Base-by-base conservation (phyloP, 768 basidiomycete genomes). In the Asterophora lycoperdoides region DNA sequence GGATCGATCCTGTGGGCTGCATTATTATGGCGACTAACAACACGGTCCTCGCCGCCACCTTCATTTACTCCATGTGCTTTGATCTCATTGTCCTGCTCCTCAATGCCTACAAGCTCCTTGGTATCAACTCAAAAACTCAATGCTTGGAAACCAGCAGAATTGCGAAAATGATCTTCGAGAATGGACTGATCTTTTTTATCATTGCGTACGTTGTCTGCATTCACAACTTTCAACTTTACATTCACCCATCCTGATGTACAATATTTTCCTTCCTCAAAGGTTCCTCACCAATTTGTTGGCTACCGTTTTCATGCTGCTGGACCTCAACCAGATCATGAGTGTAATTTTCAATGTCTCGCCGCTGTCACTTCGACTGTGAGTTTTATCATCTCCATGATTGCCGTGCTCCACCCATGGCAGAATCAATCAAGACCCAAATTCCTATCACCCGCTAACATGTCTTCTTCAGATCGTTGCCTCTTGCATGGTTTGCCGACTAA, bases 21-120 rank as follows among this genome's bases (percentile, higher is more conserved):
- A 67, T 69, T 1, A 84, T 88, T 48, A 69, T 72, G 1, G 58
- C 75, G 26, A 83, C 84, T 6, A 77, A 83, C 60, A 87, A 79
- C 61, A 79, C 62, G 8, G 65, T 86, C 44, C 74, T 87, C 28
- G 81, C 83, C 4, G 80, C 81, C 2, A 82, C 82, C 3, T 88
- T 86, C 63, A 82, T 86, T 28, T 88, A 88, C 56, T 80, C 84
- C 26, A 89, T 88, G 86, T 70, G 72, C 58, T 86, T 88, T 59
- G 86, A 88, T 60, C 66, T 84, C 17, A 49, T 75, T 23, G 82
- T 86, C 33, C 71, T 87, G 38, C 51, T 68, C 19, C 64, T 88
- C 54, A 85, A 78, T 32, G 77, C 74, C 10, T 80, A 76, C 64
- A 86, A 83, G 59, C 74, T 88, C 18, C 53, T 70, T 8, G 62